Evolutionary conservation across 805 yeast genomes (phyloP).

Genomic region (Pichia nakasei): DNA sequence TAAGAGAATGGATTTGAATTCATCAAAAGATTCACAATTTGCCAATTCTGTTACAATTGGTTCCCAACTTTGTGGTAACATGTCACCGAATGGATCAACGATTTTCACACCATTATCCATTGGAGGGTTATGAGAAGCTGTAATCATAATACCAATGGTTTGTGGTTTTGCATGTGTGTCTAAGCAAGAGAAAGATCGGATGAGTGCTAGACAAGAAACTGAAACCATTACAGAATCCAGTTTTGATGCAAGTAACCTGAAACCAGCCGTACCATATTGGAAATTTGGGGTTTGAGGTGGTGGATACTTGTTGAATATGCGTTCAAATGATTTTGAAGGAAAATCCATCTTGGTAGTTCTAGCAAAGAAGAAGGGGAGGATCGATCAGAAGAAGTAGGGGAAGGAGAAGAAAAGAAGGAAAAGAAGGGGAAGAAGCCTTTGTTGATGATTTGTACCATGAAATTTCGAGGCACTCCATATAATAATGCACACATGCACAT

Average conservation of each 20-base stretch:
- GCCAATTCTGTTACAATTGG: constrained; percentile 70
- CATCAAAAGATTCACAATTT: constrained; percentile 45
- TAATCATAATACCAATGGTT: constrained; percentile 90
- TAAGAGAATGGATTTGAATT: constrained; percentile 27
- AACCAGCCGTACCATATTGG: constrained; percentile 96
- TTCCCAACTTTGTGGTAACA: constrained; percentile 85
- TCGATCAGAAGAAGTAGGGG: no score
- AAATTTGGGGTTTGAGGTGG: constrained; percentile 38
- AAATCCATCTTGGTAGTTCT: constrained; percentile 6
- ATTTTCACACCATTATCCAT: constrained; percentile 85
- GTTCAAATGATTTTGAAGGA: constrained; percentile 9
- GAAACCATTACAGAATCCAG: constrained; percentile 78
- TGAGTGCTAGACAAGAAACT: constrained; percentile 72
- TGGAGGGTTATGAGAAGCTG: constrained; percentile 94
- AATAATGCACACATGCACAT: no score
- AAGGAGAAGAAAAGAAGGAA: background rate
- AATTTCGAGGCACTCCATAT: no score
- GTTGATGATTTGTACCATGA: background rate
- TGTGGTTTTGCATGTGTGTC: constrained; percentile 32
- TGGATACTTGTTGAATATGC: constrained; percentile 26
- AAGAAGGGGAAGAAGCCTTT: no score
- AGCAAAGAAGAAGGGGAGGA: background rate
- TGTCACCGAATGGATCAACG: constrained; percentile 89
- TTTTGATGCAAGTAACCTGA: constrained; percentile 61
- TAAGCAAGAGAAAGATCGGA: constrained; percentile 64